Conservation (phyloP, 805 yeast genomes). For the Kodamaea kaohsiungensis region DNA sequence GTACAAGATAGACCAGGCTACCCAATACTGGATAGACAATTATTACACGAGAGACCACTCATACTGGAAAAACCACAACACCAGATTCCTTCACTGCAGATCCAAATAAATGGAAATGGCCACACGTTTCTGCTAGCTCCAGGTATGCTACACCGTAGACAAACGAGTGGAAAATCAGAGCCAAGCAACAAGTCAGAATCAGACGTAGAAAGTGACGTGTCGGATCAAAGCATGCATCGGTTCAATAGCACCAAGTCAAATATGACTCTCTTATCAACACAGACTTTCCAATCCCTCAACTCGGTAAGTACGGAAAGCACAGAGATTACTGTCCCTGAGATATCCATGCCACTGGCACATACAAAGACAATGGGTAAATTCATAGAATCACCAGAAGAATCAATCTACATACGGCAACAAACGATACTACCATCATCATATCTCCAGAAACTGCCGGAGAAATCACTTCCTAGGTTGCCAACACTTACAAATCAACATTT, state of each 20-base stretch:
- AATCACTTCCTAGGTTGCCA: not conserved
- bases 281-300: conserved; percentile 6
- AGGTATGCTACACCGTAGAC: conserved; percentile 1
- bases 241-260: conserved; percentile 14
- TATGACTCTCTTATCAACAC: conserved; percentile 8
- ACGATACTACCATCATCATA: not conserved
- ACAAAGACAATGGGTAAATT: not conserved
- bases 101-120: not conserved
- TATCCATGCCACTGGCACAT: not conserved
- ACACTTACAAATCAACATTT: not conserved
- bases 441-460: not conserved
- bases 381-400: not conserved
- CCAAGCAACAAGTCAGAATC: not conserved
- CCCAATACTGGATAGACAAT: not conserved
- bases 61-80: not conserved
- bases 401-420: not conserved
- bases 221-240: conserved; percentile 9
- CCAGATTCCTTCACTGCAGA: not conserved
- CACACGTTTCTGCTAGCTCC: conserved; percentile 1
- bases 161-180: not conserved
- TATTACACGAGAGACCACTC: not conserved
- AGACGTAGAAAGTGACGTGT: conserved; percentile 2
- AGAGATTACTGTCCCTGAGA: conserved; percentile 8
- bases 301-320: conserved; percentile 9
- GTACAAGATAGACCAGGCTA: not conserved